A percentile compares a stretch with the other conserved stretches of the same genome.
Evolutionary conservation across 805 yeast species (phyloP).

Genomic region (Naumovozyma castellii): DNA sequence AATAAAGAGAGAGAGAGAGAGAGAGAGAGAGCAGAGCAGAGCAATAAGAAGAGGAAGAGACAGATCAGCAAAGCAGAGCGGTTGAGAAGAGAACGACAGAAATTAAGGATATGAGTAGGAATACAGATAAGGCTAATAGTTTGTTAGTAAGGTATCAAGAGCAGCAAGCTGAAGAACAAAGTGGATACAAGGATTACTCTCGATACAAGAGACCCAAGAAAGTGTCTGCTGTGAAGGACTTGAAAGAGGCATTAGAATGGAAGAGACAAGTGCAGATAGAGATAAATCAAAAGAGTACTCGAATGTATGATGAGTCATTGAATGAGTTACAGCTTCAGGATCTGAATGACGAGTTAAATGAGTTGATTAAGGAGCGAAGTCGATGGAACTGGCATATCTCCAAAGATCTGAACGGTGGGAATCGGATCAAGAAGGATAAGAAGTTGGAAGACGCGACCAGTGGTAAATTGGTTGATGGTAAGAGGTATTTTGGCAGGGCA

Average conservation of each 20-base stretch:
- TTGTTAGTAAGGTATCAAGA: conserved; percentile 57
- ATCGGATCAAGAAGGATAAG: not conserved
- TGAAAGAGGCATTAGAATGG: conserved; percentile 67
- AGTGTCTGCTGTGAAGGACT: conserved; percentile 41
- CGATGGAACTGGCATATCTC: conserved; percentile 74
- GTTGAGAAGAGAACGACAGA: not conserved
- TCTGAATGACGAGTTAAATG: conserved; percentile 64
- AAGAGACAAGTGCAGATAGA: conserved; percentile 53
- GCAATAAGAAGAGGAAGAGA: too few relatives aligned
- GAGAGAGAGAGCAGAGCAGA: too few relatives aligned
- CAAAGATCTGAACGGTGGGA: conserved; percentile 49
- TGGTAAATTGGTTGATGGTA: conserved; percentile 39
- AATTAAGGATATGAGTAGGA: conserved; percentile 51
- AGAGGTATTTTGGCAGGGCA: conserved; percentile 77
- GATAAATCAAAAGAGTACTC: conserved; percentile 48
- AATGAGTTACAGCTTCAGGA: conserved; percentile 60
- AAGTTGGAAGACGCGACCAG: conserved; percentile 8
- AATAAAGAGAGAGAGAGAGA: too few relatives aligned
- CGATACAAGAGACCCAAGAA: conserved; percentile 52
- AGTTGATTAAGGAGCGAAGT: conserved; percentile 52
- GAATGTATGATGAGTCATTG: conserved; percentile 52
- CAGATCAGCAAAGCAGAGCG: not conserved
- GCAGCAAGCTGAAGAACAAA: conserved; percentile 44
- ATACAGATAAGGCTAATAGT: conserved; percentile 67
- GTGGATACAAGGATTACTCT: conserved; percentile 49